Conservation (phyloP, 495 filamentous ascomycete species). For the Penicillium pancosmium region DNA sequence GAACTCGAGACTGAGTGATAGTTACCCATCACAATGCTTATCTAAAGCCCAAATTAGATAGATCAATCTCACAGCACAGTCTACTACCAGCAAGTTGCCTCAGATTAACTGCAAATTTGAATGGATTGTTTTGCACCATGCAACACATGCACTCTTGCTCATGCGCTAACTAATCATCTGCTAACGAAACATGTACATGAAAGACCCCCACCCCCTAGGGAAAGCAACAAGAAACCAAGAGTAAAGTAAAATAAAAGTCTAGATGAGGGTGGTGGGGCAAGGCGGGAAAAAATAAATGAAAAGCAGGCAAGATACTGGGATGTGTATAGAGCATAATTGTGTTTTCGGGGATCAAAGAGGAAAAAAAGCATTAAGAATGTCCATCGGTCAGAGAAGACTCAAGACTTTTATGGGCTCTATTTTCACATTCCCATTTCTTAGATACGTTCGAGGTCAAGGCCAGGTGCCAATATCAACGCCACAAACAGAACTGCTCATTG, state of each 20-base stretch:
- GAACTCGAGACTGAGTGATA: no score
- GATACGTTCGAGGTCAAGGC: neutral
- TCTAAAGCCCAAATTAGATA: neutral
- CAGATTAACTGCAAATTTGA: neutral
- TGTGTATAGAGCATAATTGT: slow-evolving; percentile 13
- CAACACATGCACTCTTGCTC: slow-evolving; percentile 16
- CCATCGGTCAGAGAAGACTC: slow-evolving; percentile 17
- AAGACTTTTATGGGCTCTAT: slow-evolving; percentile 18
- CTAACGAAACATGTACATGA: slow-evolving; percentile 34
- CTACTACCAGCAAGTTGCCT: no score
- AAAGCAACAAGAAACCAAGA: slow-evolving; percentile 7
- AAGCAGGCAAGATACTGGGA: slow-evolving; percentile 11
- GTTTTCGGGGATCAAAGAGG: slow-evolving; percentile 13
- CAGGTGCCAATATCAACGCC: neutral
- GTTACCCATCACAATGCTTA: no score
- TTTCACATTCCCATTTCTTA: slow-evolving; percentile 4
- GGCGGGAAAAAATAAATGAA: slow-evolving; percentile 12
- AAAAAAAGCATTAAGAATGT: slow-evolving; percentile 15
- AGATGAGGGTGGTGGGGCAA: slow-evolving; percentile 7
- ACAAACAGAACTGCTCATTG: neutral
- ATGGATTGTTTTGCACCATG: slow-evolving; percentile 16
- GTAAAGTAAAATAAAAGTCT: slow-evolving; percentile 18
- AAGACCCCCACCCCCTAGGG: slow-evolving; percentile 3
- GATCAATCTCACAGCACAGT: neutral
- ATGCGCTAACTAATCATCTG: slow-evolving; percentile 24